Conservation (phyloP, 2,329 filamentous ascomycete genomes). For the Clonostachys rhizophaga region DNA sequence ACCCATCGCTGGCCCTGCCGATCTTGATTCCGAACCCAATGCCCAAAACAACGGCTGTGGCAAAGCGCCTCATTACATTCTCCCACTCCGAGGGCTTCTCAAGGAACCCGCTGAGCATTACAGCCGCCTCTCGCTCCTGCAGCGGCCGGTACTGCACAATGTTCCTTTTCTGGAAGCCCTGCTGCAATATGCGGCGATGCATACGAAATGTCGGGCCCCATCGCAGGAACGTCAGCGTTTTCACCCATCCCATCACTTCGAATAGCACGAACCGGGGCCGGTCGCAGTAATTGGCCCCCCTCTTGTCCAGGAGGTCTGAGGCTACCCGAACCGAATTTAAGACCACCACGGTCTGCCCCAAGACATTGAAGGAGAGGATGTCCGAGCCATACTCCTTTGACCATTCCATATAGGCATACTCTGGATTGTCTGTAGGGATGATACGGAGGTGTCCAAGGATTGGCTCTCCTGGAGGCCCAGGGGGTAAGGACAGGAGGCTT, state of each 20-base stretch:
- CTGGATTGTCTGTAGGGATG: conserved; percentile 25
- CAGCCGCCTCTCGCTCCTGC: conserved; percentile 23
- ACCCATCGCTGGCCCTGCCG: conserved; percentile 27
- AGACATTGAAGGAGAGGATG: conserved; percentile 21
- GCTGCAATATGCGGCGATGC: conserved; percentile 36
- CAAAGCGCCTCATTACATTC: conserved; percentile 25
- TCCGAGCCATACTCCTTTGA: conserved; percentile 41
- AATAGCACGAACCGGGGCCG: conserved; percentile 36
- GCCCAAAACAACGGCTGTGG: conserved; percentile 32
- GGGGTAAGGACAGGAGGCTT: conserved; percentile 11
- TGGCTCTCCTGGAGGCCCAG: conserved; percentile 24
- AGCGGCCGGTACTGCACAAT: conserved; percentile 23
- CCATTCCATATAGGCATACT: conserved; percentile 20
- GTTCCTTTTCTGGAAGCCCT: conserved; percentile 15
- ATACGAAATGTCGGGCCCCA: conserved; percentile 33
- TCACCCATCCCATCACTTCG: conserved; percentile 38
- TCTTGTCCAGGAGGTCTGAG: conserved; percentile 35
- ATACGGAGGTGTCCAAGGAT: conserved; percentile 38
- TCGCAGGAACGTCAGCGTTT: conserved; percentile 37
- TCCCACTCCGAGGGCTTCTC: conserved; percentile 27
- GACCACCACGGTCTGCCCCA: conserved; percentile 29
- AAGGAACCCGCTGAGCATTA: conserved; percentile 21
- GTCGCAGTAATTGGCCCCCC: conserved; percentile 37
- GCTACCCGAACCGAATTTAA: conserved; percentile 36
- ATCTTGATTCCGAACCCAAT: conserved; percentile 37